Evolutionary conservation across 169 alveolate genomes (phyloP), one percentile per base, ranked within the genome.

Genomic region (Eimeria maxima): DNA sequence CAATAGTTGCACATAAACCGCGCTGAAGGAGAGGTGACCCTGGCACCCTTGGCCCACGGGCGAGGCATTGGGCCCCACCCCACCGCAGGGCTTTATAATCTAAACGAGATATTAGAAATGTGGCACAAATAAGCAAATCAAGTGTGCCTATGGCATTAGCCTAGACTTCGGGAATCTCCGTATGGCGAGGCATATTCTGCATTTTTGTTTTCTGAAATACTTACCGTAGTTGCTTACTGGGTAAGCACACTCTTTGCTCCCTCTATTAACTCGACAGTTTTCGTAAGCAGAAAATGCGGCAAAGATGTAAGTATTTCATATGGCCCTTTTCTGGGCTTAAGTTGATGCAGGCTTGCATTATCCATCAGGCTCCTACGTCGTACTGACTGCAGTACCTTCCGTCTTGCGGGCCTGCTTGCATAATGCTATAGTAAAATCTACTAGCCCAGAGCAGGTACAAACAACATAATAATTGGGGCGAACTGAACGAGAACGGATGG

Each of bases 11-110:
- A 86, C 78, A 86, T 86, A 33, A 38, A 60, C 67, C 80, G 63
- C 63, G 80, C 44, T 55, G 67, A 27, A 27, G 53, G 76, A 38
- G 93, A 60, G 93, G 93, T 86, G 93, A 86, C 93, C 93, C 93
- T 86, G 93, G 93, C 93, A 86, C 93, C 93, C 78, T 86, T 38
- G 65, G 42, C 67, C 63, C 88, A 78, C 47, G 65, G 55, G 80
- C 65, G 44, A 55, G 93, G 81, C 78, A 86, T 60, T 33, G 60
- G 93, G 93, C 65, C 93, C 63, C 93, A 63, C 44, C 80, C 76
- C 67, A 47, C 55, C 69, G n/a, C 16, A 78, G 47, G 67, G 88
- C 88, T 67, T 47, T 45, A 45, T 8, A 44, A n/a, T 78, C 65
- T 24, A 78, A 47, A 78, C 7, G 81, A 33, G 53, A 42, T 57